Base-by-base conservation (phyloP, 1,284 basidiomycete genomes). In the Ganoderma lingzhi region DNA sequence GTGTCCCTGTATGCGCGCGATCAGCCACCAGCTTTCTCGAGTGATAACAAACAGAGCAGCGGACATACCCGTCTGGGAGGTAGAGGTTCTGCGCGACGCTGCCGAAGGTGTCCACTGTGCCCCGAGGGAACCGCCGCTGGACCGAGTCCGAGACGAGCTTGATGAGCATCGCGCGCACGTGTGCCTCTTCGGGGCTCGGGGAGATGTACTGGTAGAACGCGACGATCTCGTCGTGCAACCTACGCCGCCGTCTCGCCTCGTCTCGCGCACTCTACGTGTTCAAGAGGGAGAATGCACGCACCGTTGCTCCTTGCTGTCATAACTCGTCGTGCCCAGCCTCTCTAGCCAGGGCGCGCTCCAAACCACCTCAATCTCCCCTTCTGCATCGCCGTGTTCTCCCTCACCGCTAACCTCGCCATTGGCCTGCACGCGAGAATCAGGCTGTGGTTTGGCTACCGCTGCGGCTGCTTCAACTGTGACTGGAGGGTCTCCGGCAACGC, bases 141-240 rank as follows among this genome's bases (percentile, higher is more conserved):
- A 77, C 71, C 0, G 78, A 65, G 5, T 76, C 75, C 12, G 65
- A 68, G 35, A 80, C 70, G 48, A 72, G 66, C 19, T 70, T 71
- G 9, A 77, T 70, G 48, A 81, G 74, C 30, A 69, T 64, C 56
- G 73, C 70, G 19, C 79, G 75, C 12, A 74, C 77, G 48, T 65
- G 62, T 8, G 62, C 59, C 66, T 81, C 80, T 55, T 76, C 71
- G 12, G 68, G 63, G 8, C 76, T 80, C 0, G 80, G 78, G n/a
- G 63, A 41, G 14, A 78, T 72, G 64, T 77, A 80, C 10, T 64
- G n/a, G 51, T 72, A 71, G 67, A 76, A 80, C 37, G 79, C 79
- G 37, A 79, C 76, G 63, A 80, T 88, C 79, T 94, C 92, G 66
- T 86, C 80, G 75, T 92, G 91, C 53, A 94, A 78, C 80, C 91